A percentile compares a stretch with the other conserved stretches of the same genome.
These are phyloP conservation scores for Pseudogymnoascus sp. DNA, from an alignment of 2,329 filamentous ascomycete species.

Conservation along the genomic window DNA sequence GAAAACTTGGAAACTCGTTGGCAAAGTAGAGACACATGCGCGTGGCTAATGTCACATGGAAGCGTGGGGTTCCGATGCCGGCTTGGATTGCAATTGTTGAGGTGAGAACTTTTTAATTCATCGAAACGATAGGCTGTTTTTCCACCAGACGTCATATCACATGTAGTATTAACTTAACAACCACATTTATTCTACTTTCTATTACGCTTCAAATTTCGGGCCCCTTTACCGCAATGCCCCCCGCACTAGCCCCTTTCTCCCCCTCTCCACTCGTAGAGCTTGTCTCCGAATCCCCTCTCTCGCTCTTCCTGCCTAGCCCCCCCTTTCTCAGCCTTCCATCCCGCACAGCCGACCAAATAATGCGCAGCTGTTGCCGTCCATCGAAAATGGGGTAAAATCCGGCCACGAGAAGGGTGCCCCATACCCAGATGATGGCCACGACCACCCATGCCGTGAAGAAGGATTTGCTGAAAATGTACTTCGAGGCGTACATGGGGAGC, in stretches of 20 bases:
- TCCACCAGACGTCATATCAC: not conserved
- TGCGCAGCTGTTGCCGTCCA: not conserved
- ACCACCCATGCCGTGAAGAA: conserved; percentile 46
- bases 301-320: not conserved
- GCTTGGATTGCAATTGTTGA: not conserved
- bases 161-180: not conserved
- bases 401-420: conserved; percentile 42
- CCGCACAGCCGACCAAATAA: not conserved
- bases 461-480: conserved; percentile 40
- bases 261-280: not conserved
- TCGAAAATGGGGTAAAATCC: conserved; percentile 39
- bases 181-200: not conserved
- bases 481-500: conserved; percentile 45
- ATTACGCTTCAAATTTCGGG: not conserved
- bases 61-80: not conserved
- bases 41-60: not conserved
- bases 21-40: not conserved
- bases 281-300: not conserved
- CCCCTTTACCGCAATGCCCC: not conserved
- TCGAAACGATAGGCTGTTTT: not conserved
- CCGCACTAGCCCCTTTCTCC: not conserved
- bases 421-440: conserved; percentile 46
- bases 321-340: not conserved
- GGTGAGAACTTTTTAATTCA: not conserved
- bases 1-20: conserved; percentile 4